phyloP scores from a whole-genome alignment of 2,329 filamentous ascomycete species.

The Curvularia sp. region DNA sequence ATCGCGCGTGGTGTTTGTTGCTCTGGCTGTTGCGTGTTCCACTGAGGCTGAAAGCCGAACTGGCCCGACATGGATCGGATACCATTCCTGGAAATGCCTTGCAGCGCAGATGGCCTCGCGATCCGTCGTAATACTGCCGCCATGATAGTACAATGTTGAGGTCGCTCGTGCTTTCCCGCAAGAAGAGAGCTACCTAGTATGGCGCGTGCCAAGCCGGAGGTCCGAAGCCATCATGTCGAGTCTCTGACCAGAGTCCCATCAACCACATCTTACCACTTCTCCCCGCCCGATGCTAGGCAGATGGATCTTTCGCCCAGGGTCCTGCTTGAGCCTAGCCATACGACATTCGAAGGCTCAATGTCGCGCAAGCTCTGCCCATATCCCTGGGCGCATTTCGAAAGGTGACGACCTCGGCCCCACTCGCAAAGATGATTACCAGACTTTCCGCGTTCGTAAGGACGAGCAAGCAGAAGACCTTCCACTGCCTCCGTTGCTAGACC shows the following conservation, averaged over 20 bases:
- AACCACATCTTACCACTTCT: constrained; percentile 4
- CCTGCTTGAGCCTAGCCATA: constrained; percentile 30
- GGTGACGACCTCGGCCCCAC: constrained; percentile 41
- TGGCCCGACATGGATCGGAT: constrained; percentile 36
- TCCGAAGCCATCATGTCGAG: constrained; percentile 19
- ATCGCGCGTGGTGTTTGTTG: constrained; percentile 42
- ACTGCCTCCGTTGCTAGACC: constrained; percentile 59
- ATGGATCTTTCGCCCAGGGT: constrained; percentile 25
- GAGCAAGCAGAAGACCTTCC: constrained; percentile 50
- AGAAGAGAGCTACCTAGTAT: constrained; percentile 21
- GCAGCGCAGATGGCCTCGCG: constrained; percentile 28
- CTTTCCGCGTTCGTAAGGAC: constrained; percentile 45
- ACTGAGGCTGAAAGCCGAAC: constrained; percentile 36
- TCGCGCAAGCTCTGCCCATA: constrained; percentile 23
- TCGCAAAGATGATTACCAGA: constrained; percentile 42
- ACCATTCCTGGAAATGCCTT: constrained; percentile 19
- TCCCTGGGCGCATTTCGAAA: constrained; percentile 17
- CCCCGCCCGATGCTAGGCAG: constrained; percentile 41
- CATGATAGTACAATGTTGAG: constrained; percentile 36
- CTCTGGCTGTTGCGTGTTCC: constrained; percentile 26
- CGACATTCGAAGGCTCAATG: constrained; percentile 12
- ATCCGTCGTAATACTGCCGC: constrained; percentile 40
- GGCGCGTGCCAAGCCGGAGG: constrained; percentile 32
- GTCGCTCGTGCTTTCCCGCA: constrained; percentile 7
- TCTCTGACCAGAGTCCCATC: constrained; percentile 1